Base-by-base conservation (phyloP, 257 asterid species). In the Datura wrightii region DNA sequence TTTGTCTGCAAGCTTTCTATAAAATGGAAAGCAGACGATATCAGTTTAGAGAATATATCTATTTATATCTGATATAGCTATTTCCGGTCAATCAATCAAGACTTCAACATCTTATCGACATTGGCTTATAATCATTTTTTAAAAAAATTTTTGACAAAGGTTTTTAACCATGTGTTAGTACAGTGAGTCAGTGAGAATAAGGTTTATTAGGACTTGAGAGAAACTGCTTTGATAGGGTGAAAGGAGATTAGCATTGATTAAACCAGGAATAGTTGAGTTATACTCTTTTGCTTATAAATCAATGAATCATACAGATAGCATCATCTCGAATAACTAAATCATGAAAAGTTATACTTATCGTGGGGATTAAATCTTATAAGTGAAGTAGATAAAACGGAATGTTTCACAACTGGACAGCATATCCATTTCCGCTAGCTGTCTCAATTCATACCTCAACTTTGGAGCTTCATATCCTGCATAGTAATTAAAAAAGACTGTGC, bases 391-490 rank as follows among this genome's bases (percentile, higher is more conserved):
- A 24, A 24, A 24, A 65, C 6, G 19, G 31, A 39, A 39, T 70
- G 31, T 24, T 24, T 16, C 54, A 37, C 14, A 46, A 71, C 4
- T 71, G 56, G 24, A 34, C 19, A 3, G 16, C 50, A 18, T 41
- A 55, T 55, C 9, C 16, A 5, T 34, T 79, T 1, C 3, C 55
- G 54, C 67, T 19, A 54, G 4, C 10, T 24, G 31, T 18, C 13
- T 70, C 10, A 36, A 52, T 16, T 9, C 80, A 41, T 89, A 92
- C 96, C 96, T 92, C 83, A 93, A 88, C 4, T 89, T 85, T 8
- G 93, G 94, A 87, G 96, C 90, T 70, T 92, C 95, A 87, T 88
- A 93, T 55, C 97, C 97, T 93, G 91, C 88, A 89, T 8, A 79
- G 0, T 60, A 46, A 13, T 24, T 58, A 82, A 59, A 34, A 39